Evolutionary conservation across 768 basidiomycete species (phyloP), one percentile per base, ranked within the genome.

Genomic region (Asterophora lycoperdoides): DNA sequence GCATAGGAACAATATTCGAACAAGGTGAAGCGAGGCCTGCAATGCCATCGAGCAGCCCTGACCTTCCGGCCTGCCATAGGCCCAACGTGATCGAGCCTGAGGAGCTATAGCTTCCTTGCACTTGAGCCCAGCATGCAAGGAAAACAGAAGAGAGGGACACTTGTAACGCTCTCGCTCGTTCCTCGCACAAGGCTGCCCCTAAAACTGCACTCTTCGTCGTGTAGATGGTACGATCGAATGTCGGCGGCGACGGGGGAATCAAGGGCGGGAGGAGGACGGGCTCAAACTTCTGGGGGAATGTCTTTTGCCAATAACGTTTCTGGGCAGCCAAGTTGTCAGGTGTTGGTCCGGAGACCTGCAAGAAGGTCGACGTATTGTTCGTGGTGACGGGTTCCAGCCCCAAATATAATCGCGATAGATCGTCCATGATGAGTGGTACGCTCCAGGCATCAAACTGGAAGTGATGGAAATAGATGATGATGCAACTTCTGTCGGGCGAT

Each of bases 371-470:
- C 30, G 65, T 34, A 44, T 69, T 59, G 30, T 57, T 57, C 2
- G 59, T 55, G 30, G 56, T 58, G 15, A 41, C 44, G 8, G 66
- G 58, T 11, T 52, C 48, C 14, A 51, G 44, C 4, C 61, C 66
- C 4, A 52, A 48, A 54, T 74, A 77, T 13, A 73, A 29, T 5
- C 57, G 53, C 10, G 60, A 54, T n/a, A 77, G 63, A 48, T 76
- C 73, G 43, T 70, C 60, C 1, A 72, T 41, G 10, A 77, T 54
- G 18, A 76, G 60, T 20, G 56, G 63, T 26, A 77, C 59, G 55
- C 73, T 74, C 71, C 72, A 70, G 6, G 73, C 76, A 42, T 77
- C 76, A 54, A 76, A 77, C 58, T 76, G 76, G 60, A 75, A 74
- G 56, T 77, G 76, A 48, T 77, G 73, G 28, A 77, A 60, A 44